These are phyloP conservation scores for Poronia punctata DNA, from an alignment of 495 filamentous ascomycete genomes.

Conservation along the genomic window DNA sequence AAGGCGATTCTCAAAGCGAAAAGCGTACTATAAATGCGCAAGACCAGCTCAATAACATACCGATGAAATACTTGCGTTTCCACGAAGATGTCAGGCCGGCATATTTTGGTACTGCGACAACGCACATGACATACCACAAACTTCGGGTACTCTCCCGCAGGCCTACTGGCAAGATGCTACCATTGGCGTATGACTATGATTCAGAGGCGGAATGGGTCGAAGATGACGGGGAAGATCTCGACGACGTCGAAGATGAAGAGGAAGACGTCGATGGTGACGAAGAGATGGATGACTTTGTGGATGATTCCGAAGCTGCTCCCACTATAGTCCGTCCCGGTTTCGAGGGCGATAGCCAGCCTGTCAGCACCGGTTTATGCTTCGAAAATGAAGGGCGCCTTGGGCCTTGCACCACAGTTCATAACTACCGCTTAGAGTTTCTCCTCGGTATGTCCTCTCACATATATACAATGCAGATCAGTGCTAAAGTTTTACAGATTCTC, in stretches of 20 bases:
- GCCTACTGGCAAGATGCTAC: constrained; percentile 59
- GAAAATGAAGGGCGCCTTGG: constrained; percentile 48
- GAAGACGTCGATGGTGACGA: constrained; percentile 55
- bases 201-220: constrained; percentile 95
- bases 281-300: constrained; percentile 69
- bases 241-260: constrained; percentile 76
- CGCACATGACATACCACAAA: constrained; percentile 26
- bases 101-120: constrained; percentile 80
- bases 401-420: constrained; percentile 35
- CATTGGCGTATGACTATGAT: constrained; percentile 89
- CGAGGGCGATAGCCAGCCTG: constrained; percentile 64
- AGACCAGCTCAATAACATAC: constrained; percentile 53
- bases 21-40: constrained; percentile 37
- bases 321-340: constrained; percentile 31
- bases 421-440: constrained; percentile 67
- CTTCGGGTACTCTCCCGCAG: constrained; percentile 59
- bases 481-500: constrained; percentile 24
- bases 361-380: constrained; percentile 75
- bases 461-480: background rate
- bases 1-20: constrained; percentile 38
- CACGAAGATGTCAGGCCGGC: constrained; percentile 83
- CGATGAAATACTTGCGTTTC: constrained; percentile 76
- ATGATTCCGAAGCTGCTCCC: constrained; percentile 53
- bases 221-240: constrained; percentile 68
- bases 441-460: constrained; percentile 44